Conservation (phyloP, 306 rosid genomes). For the Pyrus communis region DNA sequence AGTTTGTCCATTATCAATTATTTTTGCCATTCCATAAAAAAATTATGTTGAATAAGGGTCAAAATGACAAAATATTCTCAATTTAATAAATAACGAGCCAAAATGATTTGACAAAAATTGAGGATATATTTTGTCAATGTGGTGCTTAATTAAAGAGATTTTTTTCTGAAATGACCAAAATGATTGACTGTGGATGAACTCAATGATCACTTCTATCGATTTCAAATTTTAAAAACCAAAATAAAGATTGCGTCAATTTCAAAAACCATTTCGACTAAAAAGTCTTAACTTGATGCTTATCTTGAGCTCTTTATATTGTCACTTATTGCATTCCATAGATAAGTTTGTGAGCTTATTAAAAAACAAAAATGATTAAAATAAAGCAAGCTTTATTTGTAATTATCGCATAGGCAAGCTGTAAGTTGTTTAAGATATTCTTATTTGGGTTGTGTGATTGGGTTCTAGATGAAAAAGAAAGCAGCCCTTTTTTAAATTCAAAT, state of each 20-base stretch:
- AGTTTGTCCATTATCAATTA: too few species aligned
- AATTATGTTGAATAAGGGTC: too few species aligned
- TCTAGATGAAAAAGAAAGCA: neutral
- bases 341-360: neutral
- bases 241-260: fast-evolving
- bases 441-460: neutral
- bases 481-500: neutral
- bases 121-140: too few species aligned
- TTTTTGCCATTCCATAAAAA: too few species aligned
- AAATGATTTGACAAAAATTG: too few species aligned
- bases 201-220: fast-evolving
- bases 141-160: too few species aligned
- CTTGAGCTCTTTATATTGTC: neutral
- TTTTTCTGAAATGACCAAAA: too few species aligned
- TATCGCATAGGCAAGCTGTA: constrained; percentile 1
- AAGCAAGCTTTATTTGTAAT: neutral
- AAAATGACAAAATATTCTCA: too few species aligned
- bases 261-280: too few species aligned
- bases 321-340: neutral
- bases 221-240: too few species aligned
- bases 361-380: neutral
- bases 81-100: too few species aligned
- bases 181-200: too few species aligned
- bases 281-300: neutral
- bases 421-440: neutral